Evolutionary conservation across 257 asterid genomes (phyloP).

Genomic region (Solanum etuberosum): DNA sequence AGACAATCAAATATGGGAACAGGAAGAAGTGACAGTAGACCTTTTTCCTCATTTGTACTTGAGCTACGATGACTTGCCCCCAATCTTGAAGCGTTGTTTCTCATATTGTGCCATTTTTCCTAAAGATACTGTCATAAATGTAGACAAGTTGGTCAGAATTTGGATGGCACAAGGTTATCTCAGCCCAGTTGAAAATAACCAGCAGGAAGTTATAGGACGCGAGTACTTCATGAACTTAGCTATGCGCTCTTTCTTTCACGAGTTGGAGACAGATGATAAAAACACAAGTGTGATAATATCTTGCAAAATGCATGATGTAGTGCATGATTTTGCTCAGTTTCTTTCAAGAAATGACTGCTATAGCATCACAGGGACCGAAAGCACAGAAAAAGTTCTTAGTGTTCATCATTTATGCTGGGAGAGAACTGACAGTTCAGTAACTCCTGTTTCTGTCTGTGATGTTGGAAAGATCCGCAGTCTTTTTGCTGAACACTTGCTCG

Average conservation of each 20-base stretch:
- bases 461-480: background rate
- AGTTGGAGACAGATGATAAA: background rate
- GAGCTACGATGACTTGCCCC: constrained; percentile 18
- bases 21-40: constrained; percentile 7
- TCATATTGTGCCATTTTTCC: constrained; percentile 30
- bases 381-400: background rate
- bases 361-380: background rate
- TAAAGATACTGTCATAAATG: constrained; percentile 18
- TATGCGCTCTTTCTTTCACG: constrained; percentile 17
- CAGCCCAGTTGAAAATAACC: background rate
- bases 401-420: background rate
- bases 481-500: background rate
- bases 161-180: constrained; percentile 43
- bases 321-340: constrained; percentile 13
- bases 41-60: constrained; percentile 14
- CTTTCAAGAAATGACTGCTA: background rate
- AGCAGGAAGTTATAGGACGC: constrained; percentile 20
- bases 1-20: constrained; percentile 12
- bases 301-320: constrained; percentile 26
- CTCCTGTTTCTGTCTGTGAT: background rate
- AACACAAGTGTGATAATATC: background rate
- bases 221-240: constrained; percentile 9
- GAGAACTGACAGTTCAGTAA: background rate
- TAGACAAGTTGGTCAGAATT: constrained; percentile 18
- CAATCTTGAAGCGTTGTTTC: constrained; percentile 23